phyloP scores from a whole-genome alignment of 768 basidiomycete genomes.

The Kwoniella mangroviensis region DNA sequence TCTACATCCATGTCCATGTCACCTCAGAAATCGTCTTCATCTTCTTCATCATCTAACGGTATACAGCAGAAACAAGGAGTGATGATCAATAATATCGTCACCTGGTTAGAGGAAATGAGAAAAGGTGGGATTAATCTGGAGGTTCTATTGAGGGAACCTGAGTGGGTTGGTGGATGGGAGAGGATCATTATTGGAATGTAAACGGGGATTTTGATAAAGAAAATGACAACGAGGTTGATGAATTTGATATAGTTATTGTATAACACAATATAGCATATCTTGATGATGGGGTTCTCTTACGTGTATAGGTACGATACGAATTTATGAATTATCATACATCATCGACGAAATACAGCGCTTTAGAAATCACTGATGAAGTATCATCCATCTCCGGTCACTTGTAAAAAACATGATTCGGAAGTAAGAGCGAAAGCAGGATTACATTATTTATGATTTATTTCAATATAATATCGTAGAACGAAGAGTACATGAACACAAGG shows the following conservation, averaged over 20 bases:
- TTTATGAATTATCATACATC: too few species aligned
- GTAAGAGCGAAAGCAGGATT: too few species aligned
- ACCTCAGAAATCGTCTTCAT: conserved; percentile 5
- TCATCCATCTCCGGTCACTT: too few species aligned
- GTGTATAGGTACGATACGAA: too few species aligned
- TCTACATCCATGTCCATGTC: conserved; percentile 9
- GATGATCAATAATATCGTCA: conserved; percentile 2
- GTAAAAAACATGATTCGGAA: too few species aligned
- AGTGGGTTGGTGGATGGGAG: conserved; percentile 44
- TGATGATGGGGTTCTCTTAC: too few species aligned
- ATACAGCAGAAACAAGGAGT: neutral
- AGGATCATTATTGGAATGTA: conserved; percentile 33
- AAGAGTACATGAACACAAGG: too few species aligned
- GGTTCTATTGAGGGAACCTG: conserved; percentile 39
- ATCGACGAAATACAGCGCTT: too few species aligned
- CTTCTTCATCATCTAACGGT: neutral
- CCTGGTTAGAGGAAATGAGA: conserved; percentile 33
- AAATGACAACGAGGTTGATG: neutral
- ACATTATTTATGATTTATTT: too few species aligned
- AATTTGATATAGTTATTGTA: neutral
- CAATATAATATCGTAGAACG: too few species aligned
- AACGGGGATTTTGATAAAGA: neutral
- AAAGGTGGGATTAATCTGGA: conserved; percentile 35
- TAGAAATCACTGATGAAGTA: too few species aligned
- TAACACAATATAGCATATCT: too few species aligned